Conservation (phyloP, 495 filamentous ascomycete species). For the Penicillium taxi region DNA sequence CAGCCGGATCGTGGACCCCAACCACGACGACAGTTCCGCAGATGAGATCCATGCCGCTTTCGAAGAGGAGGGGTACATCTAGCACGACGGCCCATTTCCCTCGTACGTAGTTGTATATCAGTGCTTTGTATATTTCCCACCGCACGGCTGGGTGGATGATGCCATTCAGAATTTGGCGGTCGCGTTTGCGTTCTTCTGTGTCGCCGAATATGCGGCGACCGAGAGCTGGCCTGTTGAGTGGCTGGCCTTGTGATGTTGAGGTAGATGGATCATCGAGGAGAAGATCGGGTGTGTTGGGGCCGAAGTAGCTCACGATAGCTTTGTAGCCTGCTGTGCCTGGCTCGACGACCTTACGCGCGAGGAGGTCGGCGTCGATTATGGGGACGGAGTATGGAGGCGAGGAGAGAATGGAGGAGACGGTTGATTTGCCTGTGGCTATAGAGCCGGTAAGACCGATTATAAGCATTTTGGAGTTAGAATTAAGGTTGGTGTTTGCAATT, state of each 20-base stretch:
- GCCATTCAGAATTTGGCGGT: constrained; percentile 68
- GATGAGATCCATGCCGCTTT: constrained; percentile 69
- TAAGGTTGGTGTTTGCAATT: neutral
- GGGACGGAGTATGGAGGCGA: constrained; percentile 75
- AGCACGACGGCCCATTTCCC: constrained; percentile 85
- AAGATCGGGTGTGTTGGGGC: constrained; percentile 72
- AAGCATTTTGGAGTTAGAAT: constrained; percentile 53
- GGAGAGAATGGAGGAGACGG: constrained; percentile 76
- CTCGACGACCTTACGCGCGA: constrained; percentile 85
- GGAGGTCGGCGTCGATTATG: constrained; percentile 88
- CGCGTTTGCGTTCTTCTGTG: constrained; percentile 51
- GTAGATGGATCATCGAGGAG: constrained; percentile 43
- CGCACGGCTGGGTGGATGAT: constrained; percentile 88
- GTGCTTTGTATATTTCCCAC: constrained; percentile 60
- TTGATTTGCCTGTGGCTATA: constrained; percentile 97
- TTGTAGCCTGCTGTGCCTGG: constrained; percentile 78
- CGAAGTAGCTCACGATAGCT: constrained; percentile 71
- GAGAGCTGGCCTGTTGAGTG: constrained; percentile 78
- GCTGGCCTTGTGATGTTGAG: constrained; percentile 46
- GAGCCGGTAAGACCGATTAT: constrained; percentile 95
- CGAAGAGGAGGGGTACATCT: constrained; percentile 87
- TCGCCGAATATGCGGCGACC: constrained; percentile 80
- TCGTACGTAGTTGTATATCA: constrained; percentile 55
- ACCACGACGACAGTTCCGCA: constrained; percentile 83
- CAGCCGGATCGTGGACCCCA: constrained; percentile 58